Base-by-base conservation (phyloP, 2,329 filamentous ascomycete species). In the Orbilia blumenaviensis region DNA sequence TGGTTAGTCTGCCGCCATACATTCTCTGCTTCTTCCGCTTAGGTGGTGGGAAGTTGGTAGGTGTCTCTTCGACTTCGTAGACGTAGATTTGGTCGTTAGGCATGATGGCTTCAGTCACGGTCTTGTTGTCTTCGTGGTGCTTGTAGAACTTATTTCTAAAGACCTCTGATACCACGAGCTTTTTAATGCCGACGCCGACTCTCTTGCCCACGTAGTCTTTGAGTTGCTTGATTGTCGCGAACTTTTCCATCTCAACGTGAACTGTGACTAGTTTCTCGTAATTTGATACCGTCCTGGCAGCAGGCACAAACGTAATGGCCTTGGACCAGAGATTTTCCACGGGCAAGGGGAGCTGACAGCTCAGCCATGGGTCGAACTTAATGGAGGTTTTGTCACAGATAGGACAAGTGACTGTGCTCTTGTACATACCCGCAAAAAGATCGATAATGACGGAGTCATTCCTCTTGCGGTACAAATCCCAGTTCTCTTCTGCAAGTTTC, bases 291-390 rank as follows among this genome's bases (percentile, higher is more conserved):
- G 85, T 84, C 66, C 91, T 89, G 72, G 90, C 89, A 1, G 95
- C 84, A 1, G 94, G 93, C 75, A 92, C 90, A 82, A 91, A 97
- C 66, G 88, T 90, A 79, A 98, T 85, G 0, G 87, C 86, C 78
- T 91, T 90, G 72, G 85, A 86, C 91, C 93, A 97, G 48, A 92
- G 87, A 78, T 91, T 93, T 82, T 95, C 91, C 66, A 97, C 89
- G 0, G 95, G 95, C 34, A 99, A 85, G 69, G 96, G 95, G 23
- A 99, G 85, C 0, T 95, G 97, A 73, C 99, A 84, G 78, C 96
- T 95, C 83, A 93, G 97, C 86, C 96, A 99, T 0, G 95, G 95
- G 82, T 99, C 95, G 81, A 99, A 99, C 0, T 95, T 98, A 80
- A 99, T 97, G 87, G 94, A 97, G 83, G 98, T 91, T 84, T 98